A percentile compares a stretch with the other conserved stretches of the same genome.
Evolutionary conservation across 176 grass and related monocot genomes (phyloP).

Genomic region (Thinopyrum elongatum): DNA sequence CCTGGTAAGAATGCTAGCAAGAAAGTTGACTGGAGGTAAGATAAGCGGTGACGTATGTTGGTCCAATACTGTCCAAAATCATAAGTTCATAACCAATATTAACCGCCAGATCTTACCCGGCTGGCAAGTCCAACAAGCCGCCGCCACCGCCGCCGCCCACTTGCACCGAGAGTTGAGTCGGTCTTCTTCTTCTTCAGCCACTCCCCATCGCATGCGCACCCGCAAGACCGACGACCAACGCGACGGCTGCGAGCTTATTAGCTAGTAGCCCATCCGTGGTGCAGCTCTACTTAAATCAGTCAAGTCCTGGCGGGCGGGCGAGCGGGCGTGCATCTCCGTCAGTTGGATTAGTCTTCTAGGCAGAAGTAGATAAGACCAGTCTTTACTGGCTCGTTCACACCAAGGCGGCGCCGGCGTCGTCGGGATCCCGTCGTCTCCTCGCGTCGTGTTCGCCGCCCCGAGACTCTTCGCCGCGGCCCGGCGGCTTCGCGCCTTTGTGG

Average conservation of each 20-base stretch:
- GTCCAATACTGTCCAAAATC: no score
- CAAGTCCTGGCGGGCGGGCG: not conserved
- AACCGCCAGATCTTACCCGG: no score
- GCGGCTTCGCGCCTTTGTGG: not conserved
- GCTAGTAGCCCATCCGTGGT: not conserved
- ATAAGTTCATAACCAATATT: no score
- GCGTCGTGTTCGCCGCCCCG: not conserved
- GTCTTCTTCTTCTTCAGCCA: not conserved
- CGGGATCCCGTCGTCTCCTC: not conserved
- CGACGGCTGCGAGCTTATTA: not conserved
- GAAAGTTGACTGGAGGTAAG: no score
- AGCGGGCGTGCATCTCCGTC: not conserved
- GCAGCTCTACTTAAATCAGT: not conserved
- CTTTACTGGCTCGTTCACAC: not conserved
- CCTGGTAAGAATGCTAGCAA: no score
- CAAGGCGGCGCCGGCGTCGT: not conserved
- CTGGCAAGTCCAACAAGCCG: not conserved
- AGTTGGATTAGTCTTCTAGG: not conserved
- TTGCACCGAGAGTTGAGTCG: not conserved
- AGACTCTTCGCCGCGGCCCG: not conserved
- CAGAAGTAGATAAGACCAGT: not conserved
- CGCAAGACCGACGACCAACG: not conserved
- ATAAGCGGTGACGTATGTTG: no score
- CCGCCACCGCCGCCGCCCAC: not conserved
- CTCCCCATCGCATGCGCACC: not conserved